Base-by-base conservation (phyloP, 2,329 filamentous ascomycete species). In the Scedosporium aurantiacum region DNA sequence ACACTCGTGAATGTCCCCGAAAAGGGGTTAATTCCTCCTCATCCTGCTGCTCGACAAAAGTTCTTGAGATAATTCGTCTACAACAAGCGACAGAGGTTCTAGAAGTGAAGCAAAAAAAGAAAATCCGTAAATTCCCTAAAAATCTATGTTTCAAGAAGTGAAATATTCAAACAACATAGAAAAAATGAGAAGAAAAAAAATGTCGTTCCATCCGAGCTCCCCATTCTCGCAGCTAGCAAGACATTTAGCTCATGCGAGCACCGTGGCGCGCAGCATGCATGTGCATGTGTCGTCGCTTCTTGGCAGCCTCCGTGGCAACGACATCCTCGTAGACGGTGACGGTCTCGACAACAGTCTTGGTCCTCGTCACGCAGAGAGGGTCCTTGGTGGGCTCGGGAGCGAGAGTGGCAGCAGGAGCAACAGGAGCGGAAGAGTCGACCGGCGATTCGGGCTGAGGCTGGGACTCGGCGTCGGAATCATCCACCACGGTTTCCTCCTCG, bases 311-410 rank as follows among this genome's bases (percentile, higher is more conserved):
- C 10, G 58, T 52, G 25, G 59, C 43, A n/a, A 28, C 40, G 25
- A 54, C 58, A 6, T 57, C 70, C 28, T 63, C 66, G 10, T 66
- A 70, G 28, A 80, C 73, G 8, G 78, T 79, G 12, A 79, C 73
- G 2, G 78, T 78, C 66, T 78, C 72, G 67, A 71, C 78, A 60
- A 79, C 72, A 25, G 76, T 80, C 61, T 69, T 68, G 45, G 66
- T 66, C 52, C 67, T 71, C 62, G 70, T 65, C 25, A 66, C 65
- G 60, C 69, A 70, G 57, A 67, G 63, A 18, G 65, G 37, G 1
- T 32, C 66, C 27, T 62, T 67, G 28, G 60, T 63, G 54, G 65
- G 50, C 28, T 61, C 50, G 40, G 62, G 60, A 12, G 18, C 37
- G 52, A 45, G 21, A n/a, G 23, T 28, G 12, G 58, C 14, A 7